Evolutionary conservation across 2,329 filamentous ascomycete species (phyloP).

Genomic region (Chaetomiaceae sp.): DNA sequence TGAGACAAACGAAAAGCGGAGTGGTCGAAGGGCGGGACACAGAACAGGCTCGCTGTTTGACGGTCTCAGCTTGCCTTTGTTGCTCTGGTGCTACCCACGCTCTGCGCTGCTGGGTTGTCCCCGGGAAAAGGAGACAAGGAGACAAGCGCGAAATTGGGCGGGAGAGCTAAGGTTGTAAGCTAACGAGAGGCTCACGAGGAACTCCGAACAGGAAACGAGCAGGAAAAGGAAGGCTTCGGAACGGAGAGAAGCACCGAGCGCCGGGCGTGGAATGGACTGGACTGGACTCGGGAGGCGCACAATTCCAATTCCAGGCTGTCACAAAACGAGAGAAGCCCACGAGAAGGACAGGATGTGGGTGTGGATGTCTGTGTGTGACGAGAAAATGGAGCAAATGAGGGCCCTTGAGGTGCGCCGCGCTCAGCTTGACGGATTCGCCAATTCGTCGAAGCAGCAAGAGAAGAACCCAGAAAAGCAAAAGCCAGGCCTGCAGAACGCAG

Average conservation of each 20-base stretch:
- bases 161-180: slow-evolving; percentile 7
- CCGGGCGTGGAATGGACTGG: no score
- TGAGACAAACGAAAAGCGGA: slow-evolving; percentile 1
- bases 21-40: slow-evolving; percentile 1
- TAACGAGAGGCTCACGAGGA: slow-evolving; percentile 10
- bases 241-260: slow-evolving; percentile 13
- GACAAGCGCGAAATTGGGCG: slow-evolving; percentile 9
- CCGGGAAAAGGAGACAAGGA: slow-evolving; percentile 16
- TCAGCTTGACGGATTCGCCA: slow-evolving; percentile 20
- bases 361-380: no score
- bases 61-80: no score
- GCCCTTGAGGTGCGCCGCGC: slow-evolving; percentile 18
- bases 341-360: background rate
- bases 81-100: no score
- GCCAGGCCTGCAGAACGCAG: slow-evolving; percentile 16
- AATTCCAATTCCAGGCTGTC: no score
- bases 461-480: slow-evolving; percentile 2
- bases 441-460: slow-evolving; percentile 2
- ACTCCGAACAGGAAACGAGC: slow-evolving; percentile 15
- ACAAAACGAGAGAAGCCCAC: background rate
- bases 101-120: slow-evolving; percentile 19
- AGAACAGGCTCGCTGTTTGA: slow-evolving; percentile 22
- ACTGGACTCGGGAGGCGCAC: no score
- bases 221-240: slow-evolving; percentile 11
- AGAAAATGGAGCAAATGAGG: slow-evolving; percentile 19